Conservation (phyloP, 2,329 filamentous ascomycete genomes). For the Colletotrichum truncatum region DNA sequence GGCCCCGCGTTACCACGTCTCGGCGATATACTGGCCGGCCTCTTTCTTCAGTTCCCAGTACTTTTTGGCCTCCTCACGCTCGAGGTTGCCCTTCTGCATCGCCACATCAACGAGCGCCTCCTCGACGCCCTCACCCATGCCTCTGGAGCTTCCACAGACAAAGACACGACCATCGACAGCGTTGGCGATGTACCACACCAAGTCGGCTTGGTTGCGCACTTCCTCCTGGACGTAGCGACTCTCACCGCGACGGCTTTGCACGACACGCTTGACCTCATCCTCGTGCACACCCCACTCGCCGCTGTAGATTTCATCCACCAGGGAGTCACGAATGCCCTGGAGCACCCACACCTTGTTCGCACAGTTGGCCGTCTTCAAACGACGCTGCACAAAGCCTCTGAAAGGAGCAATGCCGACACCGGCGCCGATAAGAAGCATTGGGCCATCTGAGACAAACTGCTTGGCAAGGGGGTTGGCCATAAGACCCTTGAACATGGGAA, state of each 20-base stretch:
- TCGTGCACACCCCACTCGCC: slow-evolving; percentile 97
- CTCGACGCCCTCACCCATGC: slow-evolving; percentile 98
- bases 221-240: slow-evolving; percentile 97
- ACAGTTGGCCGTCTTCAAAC: slow-evolving; percentile 92
- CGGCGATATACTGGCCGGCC: slow-evolving; percentile 94
- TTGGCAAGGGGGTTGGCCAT: slow-evolving; percentile 97
- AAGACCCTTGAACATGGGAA: slow-evolving; percentile 98
- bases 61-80: slow-evolving; percentile 80
- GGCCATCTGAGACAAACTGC: slow-evolving; percentile 91
- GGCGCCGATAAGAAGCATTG: slow-evolving; percentile 96
- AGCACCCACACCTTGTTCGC: slow-evolving; percentile 98
- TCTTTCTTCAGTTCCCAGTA: slow-evolving; percentile 96
- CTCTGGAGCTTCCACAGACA: slow-evolving; percentile 93
- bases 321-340: slow-evolving; percentile 91
- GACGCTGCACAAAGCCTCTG: slow-evolving; percentile 94
- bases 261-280: slow-evolving; percentile 83
- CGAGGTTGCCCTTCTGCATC: slow-evolving; percentile 90
- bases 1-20: slow-evolving; percentile 65
- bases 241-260: slow-evolving; percentile 79
- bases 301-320: slow-evolving; percentile 95
- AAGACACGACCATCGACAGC: slow-evolving; percentile 95
- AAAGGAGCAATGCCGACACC: slow-evolving; percentile 98
- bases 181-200: slow-evolving; percentile 99
- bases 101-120: slow-evolving; percentile 87
- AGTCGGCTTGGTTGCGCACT: slow-evolving; percentile 86